Base-by-base conservation (phyloP, 176 grass and related monocot species). In the Olyra latifolia region DNA sequence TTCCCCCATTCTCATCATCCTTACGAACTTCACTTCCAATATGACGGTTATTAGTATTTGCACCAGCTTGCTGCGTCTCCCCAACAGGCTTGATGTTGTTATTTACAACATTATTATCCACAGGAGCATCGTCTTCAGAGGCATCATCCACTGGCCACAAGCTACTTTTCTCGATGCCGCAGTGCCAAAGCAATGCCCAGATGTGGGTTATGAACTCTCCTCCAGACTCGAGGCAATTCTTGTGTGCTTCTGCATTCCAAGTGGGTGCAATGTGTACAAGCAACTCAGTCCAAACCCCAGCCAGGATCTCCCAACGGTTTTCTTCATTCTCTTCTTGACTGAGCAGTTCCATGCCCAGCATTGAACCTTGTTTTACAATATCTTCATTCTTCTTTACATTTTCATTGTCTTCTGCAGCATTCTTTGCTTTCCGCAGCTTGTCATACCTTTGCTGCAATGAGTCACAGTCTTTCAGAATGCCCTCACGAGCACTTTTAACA, bases 121-220 rank as follows among this genome's bases (percentile, higher is more conserved):
- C 6, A 65, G 45, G 15, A 17, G 11, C 28, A 39, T 12, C 2
- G 43, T 82, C 14, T 10, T 39, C 15, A 14, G 35, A 6, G 1
- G 3, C 17, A 22, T 22, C 24, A 24, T 69, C 62, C 3, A 4
- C 8, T 7, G 66, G 79, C 79, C 80, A 82, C 56, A 82, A 52
- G 1, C 1, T 72, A 2, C 80, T 82, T 9, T 60, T 20, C 20
- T 76, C 11, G 7, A 88, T 76, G 42, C 55, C 72, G 17, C 47
- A 69, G 17, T 88, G 79, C 79, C 74, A 88, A 6, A 88, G 79
- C 50, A 88, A 64, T 12, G 69, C 50, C 85, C 85, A 83, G 11
- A 76, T 70, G 19, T 77, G 19, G 72, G 25, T 87, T 56, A 87
- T 75, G 28, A 68, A 82, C 44, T 87, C 84, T 22, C 84, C 69